Evolutionary conservation across 495 filamentous ascomycete species (phyloP), one percentile per base, ranked within the genome.

Genomic region (Annulohypoxylon maeteangense): DNA sequence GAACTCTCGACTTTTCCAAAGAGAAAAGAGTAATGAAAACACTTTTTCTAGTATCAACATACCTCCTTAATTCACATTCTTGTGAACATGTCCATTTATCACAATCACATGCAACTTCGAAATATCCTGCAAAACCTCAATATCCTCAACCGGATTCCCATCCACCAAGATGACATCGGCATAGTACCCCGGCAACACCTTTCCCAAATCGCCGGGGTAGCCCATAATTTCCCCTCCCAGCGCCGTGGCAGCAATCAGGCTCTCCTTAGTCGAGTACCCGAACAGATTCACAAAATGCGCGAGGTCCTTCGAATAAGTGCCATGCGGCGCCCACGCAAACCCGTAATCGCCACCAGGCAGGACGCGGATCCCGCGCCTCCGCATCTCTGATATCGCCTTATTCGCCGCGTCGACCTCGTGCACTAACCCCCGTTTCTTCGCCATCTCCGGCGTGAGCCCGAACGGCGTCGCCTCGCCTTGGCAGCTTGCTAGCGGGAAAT

Each of bases 81-180:
- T 63, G 45, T 63, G 60, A 20, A 63, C 60, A 51, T 63, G 60
- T 8, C 60, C 60, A 27, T 63, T 63, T 18, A 63, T 48, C 32
- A 63, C 60, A 12, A 63, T 63, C 8, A 47, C 23, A 16, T 63
- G 60, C 10, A 63, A 22, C 23, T 40, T 54, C 0, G 60, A 63
- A 16, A 25, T 38, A 7, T 63, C 60, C 60, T 63, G 60, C 12
- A 63, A 23, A 18, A 63, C 25, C 16, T 63, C 60, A 20, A 63
- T 54, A 31, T 63, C 34, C 27, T 53, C 47, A 22, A 63, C 23
- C 1, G 60, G 60, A 29, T 63, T 54, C 32, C 60, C 60, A 4
- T 63, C 60, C 1, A 63, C 47, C 32, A 63, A n/a, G 22, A 63
- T 63, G 23, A 63, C 60, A 18, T 63, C 60, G 23, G 60, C 60